Evolutionary conservation across 2,329 filamentous ascomycete species (phyloP), one percentile per base, ranked within the genome.

Genomic region (Fusarium domesticum): DNA sequence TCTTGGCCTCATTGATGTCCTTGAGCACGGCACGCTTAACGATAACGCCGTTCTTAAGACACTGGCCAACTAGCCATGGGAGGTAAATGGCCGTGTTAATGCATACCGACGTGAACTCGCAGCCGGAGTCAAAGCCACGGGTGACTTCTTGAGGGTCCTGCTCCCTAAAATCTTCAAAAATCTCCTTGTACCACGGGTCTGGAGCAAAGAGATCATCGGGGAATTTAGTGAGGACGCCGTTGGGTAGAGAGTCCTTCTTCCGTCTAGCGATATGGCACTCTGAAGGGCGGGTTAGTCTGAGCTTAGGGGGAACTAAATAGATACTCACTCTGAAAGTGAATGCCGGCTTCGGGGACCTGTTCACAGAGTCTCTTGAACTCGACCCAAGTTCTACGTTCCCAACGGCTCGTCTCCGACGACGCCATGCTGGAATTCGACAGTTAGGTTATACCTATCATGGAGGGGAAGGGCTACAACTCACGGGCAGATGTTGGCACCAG

Each of bases 71-170:
- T 0, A 97, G 82, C 81, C 87, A 96, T 4, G 88, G 82, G 2
- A 96, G 80, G 68, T 96, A 97, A 45, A 96, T 70, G 33, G 87
- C 81, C 0, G 88, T 88, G 70, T 97, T 96, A 65, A 96, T 92
- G 69, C 91, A 96, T 32, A 96, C 84, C 1, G 87, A 92, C 6
- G 81, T 89, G 66, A 93, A 96, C 43, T 77, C 74, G 39, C 81
- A 87, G 18, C 83, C 90, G 10, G 84, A 85, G 48, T 89, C 84
- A 41, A 84, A 78, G 15, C 79, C 87, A 0, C 70, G 57, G 0
- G 81, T 78, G 2, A 95, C 70, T 54, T 85, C 75, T 8, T 70
- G 66, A 25, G 75, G 64, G 5, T 75, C 62, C 4, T 92, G 66
- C 45, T 81, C 70, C 48, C 80, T 78, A 66, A 83, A 92, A 68